A percentile compares a stretch with the other conserved stretches of the same genome.
Evolutionary conservation across 139 green algal species (phyloP).

Genomic region (Chlamydomonas schloesseri): DNA sequence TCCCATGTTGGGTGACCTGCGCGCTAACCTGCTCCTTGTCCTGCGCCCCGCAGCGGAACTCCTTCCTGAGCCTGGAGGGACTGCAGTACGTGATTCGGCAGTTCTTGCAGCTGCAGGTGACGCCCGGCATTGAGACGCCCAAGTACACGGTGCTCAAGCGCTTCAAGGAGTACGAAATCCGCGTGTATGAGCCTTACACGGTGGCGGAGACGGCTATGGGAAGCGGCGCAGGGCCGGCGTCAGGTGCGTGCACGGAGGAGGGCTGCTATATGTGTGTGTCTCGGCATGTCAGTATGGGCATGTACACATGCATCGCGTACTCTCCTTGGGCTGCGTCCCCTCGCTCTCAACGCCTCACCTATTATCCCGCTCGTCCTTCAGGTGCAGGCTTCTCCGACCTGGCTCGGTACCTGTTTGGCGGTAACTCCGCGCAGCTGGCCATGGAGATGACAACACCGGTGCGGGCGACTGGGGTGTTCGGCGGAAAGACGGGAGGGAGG

Average conservation of each 20-base stretch:
- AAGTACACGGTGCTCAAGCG: conserved; percentile 54
- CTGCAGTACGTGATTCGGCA: conserved; percentile 47
- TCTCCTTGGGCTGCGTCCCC: too few relatives aligned
- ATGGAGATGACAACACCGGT: conserved; percentile 87
- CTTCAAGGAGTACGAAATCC: conserved; percentile 78
- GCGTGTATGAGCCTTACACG: conserved; percentile 75
- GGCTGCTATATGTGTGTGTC: too few relatives aligned
- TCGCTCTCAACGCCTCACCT: too few relatives aligned
- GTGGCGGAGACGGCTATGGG: conserved; percentile 49
- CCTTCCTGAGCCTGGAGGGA: conserved; percentile 62
- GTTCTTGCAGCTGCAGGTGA: conserved; percentile 55
- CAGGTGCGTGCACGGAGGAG: background rate
- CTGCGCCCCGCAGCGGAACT: background rate
- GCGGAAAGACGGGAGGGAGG: too few relatives aligned
- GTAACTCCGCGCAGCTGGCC: conserved; percentile 64
- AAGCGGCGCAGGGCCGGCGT: background rate
- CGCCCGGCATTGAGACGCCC: conserved; percentile 58
- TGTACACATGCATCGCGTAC: too few relatives aligned
- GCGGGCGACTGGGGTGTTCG: too few relatives aligned
- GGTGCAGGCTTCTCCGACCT: conserved; percentile 36
- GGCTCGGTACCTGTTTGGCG: conserved; percentile 72
- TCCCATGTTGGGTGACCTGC: too few relatives aligned
- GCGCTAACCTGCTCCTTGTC: too few relatives aligned
- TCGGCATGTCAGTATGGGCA: too few relatives aligned
- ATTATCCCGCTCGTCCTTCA: background rate